Conservation (phyloP, 2,329 filamentous ascomycete genomes). For the Metarhizium robertsii region DNA sequence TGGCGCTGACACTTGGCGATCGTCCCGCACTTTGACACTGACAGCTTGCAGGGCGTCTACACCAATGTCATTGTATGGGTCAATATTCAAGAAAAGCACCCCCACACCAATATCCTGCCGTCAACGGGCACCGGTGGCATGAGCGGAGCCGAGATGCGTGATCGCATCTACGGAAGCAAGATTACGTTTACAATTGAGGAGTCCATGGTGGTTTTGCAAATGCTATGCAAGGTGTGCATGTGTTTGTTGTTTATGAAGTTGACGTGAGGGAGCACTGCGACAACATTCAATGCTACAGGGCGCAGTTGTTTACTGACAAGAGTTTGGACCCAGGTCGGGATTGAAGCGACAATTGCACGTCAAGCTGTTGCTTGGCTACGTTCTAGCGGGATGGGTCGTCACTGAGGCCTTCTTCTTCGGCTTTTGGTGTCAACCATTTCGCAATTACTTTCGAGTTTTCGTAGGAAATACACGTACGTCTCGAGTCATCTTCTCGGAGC, state of each 20-base stretch:
- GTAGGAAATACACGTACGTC: slow-evolving; percentile 1
- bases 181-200: slow-evolving; percentile 4
- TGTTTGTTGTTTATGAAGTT: slow-evolving; percentile 3
- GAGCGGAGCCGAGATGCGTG: not conserved
- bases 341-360: slow-evolving; percentile 1
- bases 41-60: slow-evolving; percentile 1
- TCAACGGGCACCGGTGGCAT: slow-evolving; percentile 1
- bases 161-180: slow-evolving; percentile 4
- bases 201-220: slow-evolving; percentile 5
- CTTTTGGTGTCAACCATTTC: slow-evolving; percentile 3
- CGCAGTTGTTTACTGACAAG: not conserved
- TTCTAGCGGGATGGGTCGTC: not conserved
- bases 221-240: slow-evolving; percentile 7
- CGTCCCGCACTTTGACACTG: not conserved
- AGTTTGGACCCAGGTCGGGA: not conserved
- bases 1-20: not conserved
- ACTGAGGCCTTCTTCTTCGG: slow-evolving; percentile 4
- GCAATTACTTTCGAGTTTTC: slow-evolving; percentile 5
- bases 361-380: slow-evolving; percentile 2
- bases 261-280: not conserved
- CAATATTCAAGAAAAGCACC: slow-evolving; percentile 4
- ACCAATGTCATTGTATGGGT: slow-evolving; percentile 7
- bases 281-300: not conserved
- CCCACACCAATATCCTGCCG: slow-evolving; percentile 4
- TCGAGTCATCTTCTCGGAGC: not conserved